Percentiles rank a stretch among this genome's conserved stretches.
Evolutionary conservation across 805 yeast species (phyloP).

Genomic region (Pichia phayaonensis): DNA sequence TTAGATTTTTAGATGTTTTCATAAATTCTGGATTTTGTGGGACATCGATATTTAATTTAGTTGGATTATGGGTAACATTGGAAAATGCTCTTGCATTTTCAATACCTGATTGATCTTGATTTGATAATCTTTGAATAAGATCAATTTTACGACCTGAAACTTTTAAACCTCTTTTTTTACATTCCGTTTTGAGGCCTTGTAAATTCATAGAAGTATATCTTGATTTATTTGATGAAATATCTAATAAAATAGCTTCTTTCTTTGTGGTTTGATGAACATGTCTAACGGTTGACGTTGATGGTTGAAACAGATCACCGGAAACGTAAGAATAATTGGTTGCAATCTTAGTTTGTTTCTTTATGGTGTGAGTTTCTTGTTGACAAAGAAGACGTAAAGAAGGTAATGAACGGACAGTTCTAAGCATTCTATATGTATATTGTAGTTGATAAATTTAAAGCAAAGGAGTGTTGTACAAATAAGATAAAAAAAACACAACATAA

Average conservation of each 20-base stretch:
- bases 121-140: constrained; percentile 33
- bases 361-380: constrained; percentile 17
- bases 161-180: constrained; percentile 51
- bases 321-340: constrained; percentile 1
- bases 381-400: constrained; percentile 26
- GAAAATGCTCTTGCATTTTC: constrained; percentile 9
- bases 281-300: constrained; percentile 12
- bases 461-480: neutral
- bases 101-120: constrained; percentile 7
- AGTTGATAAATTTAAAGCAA: neutral
- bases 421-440: constrained; percentile 11
- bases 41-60: neutral
- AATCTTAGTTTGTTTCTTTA: constrained; percentile 6
- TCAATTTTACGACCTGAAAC: constrained; percentile 58
- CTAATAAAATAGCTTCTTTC: constrained; percentile 26
- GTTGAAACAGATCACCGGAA: constrained; percentile 14
- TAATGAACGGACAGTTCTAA: constrained; percentile 29
- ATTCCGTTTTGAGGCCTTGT: constrained; percentile 48
- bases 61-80: neutral
- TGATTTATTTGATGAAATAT: constrained; percentile 13
- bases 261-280: constrained; percentile 30
- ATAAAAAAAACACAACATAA: neutral
- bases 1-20: neutral
- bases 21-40: neutral
- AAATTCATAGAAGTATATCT: constrained; percentile 39